Conservation (phyloP, 306 rosid genomes). For the Citrullus colocynthis region DNA sequence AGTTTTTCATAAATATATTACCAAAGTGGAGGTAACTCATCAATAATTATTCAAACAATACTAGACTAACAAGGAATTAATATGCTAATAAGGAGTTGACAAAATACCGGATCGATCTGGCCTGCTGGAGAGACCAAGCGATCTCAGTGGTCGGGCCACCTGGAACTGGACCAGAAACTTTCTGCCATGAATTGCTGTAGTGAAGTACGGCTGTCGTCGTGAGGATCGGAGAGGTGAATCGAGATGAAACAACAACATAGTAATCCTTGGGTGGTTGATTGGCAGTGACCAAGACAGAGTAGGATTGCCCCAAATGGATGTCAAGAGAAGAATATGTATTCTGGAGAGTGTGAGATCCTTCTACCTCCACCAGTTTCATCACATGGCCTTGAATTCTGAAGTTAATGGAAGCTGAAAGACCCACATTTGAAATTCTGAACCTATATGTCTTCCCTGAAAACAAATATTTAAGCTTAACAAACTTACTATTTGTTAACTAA, state of each 20-base stretch:
- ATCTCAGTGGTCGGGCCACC: constrained; percentile 58
- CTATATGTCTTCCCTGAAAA: constrained; percentile 74
- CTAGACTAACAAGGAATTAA: background rate
- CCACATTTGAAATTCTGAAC: constrained; percentile 91
- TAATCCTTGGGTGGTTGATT: constrained; percentile 80
- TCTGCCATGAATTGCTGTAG: constrained; percentile 62
- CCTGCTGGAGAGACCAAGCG: constrained; percentile 59
- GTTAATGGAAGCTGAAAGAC: constrained; percentile 78
- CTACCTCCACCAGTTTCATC: constrained; percentile 82
- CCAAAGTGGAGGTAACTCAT: background rate
- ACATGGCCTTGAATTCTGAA: constrained; percentile 80
- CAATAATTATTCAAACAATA: background rate
- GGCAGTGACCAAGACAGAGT: constrained; percentile 86
- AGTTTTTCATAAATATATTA: background rate
- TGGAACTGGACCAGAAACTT: constrained; percentile 76
- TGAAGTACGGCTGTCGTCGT: constrained; percentile 85
- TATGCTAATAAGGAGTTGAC: background rate
- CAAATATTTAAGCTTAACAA: background rate
- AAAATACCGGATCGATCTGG: constrained; percentile 68
- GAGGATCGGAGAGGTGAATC: constrained; percentile 56
- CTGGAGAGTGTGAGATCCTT: constrained; percentile 95
- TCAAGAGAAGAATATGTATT: constrained; percentile 63
- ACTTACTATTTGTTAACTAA: background rate
- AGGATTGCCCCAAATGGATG: constrained; percentile 86
- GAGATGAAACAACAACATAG: constrained; percentile 66